phyloP scores from a whole-genome alignment of 805 yeast species.

The Schwanniomyces vanrijiae region DNA sequence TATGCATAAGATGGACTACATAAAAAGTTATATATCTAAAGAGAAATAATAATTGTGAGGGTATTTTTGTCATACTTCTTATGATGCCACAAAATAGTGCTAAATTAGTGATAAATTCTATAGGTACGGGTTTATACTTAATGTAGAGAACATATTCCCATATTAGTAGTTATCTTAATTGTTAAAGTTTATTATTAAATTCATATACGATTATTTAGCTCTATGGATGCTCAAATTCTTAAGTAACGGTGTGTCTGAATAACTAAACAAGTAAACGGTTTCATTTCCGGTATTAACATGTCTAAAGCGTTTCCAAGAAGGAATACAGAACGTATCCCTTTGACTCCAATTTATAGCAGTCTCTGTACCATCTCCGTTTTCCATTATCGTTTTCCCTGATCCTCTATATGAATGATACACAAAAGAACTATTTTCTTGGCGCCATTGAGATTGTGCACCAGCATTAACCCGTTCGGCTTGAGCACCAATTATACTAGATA shows the following conservation, averaged over 20 bases:
- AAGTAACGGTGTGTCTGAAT: constrained; percentile 12
- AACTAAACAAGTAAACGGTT: constrained; percentile 10
- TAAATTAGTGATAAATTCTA: no score
- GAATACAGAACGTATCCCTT: constrained; percentile 11
- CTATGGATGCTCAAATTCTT: constrained; percentile 10
- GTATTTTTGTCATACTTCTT: no score
- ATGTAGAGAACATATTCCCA: no score
- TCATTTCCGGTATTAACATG: constrained; percentile 10
- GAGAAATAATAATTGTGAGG: no score
- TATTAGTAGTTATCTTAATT: no score
- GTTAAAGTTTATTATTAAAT: background rate
- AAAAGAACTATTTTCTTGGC: constrained; percentile 11
- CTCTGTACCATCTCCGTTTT: constrained; percentile 7
- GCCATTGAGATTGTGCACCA: constrained; percentile 5
- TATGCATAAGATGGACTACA: no score
- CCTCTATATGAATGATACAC: constrained; percentile 10
- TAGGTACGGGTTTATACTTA: no score
- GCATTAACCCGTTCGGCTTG: constrained; percentile 10
- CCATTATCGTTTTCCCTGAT: constrained; percentile 7
- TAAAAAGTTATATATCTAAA: no score
- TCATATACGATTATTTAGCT: background rate
- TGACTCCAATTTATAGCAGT: constrained; percentile 8
- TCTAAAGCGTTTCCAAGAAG: constrained; percentile 9
- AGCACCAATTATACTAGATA: constrained; percentile 10
- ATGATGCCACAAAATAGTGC: no score